Base-by-base conservation (phyloP, 2,329 filamentous ascomycete genomes). In the Neonectria faginata region DNA sequence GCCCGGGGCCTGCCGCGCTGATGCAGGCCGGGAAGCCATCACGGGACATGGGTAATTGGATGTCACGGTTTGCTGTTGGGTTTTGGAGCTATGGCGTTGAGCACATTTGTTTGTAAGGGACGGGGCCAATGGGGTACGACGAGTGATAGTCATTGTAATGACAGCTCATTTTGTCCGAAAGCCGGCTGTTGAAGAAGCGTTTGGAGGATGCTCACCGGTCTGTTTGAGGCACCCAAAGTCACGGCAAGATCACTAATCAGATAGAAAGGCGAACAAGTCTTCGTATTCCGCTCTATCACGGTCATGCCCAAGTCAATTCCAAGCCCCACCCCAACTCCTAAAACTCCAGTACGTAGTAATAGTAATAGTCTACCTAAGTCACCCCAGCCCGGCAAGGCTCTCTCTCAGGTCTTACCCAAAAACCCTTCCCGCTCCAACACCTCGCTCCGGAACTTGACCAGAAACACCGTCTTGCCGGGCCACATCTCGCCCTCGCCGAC, bases 401-500 rank as follows among this genome's bases (percentile, higher is more conserved):
- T 29, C 47, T 12, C 53, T n/a, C 67, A 84, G 58, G 75, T 80
- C 80, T 91, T 89, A 63, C 89, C 91, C 72, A 97, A 78, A 73
- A 93, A 92, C 66, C 90, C 90, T 84, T 99, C 96, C 77, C 96
- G 85, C 83, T 98, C 95, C 78, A 98, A 83, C 45, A 98, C 95
- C 78, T 93, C 92, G n/a, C 89, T 85, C 69, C 92, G 90, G 77
- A 99, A 99, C 80, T 95, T 94, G 75, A 99, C 90, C 78, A 99
- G 79, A 77, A 97, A 99, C 33, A 99, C 94, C 47, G 96, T 99
- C 83, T 96, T 93, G 36, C 92, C 93, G 0, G 96, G 96, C 94
- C 95, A 98, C 89, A 98, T 91, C 75, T 95, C 93, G 68, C 90
- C 87, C 77, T 86, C 86, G 14, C 80, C 82, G 73, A 91, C 89